A percentile compares a stretch with the other conserved stretches of the same genome.
Conservation (phyloP, 305 asterid species). For the Salvia sclarea region DNA sequence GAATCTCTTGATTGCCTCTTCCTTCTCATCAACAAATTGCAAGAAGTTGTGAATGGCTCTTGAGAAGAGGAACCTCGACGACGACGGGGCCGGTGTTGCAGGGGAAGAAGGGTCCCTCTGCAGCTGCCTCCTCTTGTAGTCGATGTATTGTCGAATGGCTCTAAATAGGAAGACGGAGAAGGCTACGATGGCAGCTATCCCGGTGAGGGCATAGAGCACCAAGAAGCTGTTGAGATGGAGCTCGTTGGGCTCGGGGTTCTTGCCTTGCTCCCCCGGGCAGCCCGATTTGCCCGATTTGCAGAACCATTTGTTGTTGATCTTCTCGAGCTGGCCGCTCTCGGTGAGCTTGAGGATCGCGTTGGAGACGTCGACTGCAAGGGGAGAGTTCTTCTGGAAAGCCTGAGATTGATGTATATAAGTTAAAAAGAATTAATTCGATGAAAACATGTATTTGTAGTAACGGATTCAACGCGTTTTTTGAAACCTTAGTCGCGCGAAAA, state of each 20-base stretch:
- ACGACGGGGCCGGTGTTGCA: slow-evolving; percentile 20
- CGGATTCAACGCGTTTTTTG: too few species aligned
- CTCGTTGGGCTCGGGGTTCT: slow-evolving; percentile 42
- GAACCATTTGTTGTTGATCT: slow-evolving; percentile 64
- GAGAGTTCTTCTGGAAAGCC: slow-evolving; percentile 76
- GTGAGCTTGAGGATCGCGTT: slow-evolving; percentile 56
- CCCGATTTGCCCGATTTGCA: slow-evolving; percentile 31
- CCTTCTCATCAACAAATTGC: slow-evolving; percentile 36
- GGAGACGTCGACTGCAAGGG: slow-evolving; percentile 59
- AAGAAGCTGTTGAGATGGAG: slow-evolving; percentile 62
- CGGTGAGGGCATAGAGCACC: slow-evolving; percentile 55
- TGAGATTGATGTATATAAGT: slow-evolving; percentile 18
- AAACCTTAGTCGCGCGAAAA: too few species aligned
- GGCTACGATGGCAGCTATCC: slow-evolving; percentile 28
- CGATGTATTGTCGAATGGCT: slow-evolving; percentile 35
- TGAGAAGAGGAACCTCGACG: slow-evolving; percentile 2
- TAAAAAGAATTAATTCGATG: background rate
- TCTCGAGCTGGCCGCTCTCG: slow-evolving; percentile 61
- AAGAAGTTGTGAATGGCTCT: slow-evolving; percentile 30
- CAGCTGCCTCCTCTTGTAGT: slow-evolving; percentile 25
- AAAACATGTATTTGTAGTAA: background rate
- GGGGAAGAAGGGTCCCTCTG: slow-evolving; percentile 20
- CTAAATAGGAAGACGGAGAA: slow-evolving; percentile 31
- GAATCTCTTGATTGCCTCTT: slow-evolving; percentile 37
- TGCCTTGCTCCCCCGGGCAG: slow-evolving; percentile 43